Conservation (phyloP, 108 stramenopile genomes). For the Skeletonema menzelii region DNA sequence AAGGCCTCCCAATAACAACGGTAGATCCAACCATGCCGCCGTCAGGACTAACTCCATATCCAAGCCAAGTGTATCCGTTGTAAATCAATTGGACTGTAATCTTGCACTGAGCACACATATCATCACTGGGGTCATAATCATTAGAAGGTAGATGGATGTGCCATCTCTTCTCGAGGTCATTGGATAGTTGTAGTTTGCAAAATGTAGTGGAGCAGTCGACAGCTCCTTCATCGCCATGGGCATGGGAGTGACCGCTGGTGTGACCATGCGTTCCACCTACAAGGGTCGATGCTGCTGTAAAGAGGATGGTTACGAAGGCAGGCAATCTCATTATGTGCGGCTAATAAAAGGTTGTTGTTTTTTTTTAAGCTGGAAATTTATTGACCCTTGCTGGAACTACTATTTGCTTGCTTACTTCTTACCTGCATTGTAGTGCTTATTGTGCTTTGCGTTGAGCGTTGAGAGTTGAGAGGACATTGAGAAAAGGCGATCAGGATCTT, state of each 20-base stretch:
- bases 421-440: no score
- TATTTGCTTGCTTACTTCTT: no score
- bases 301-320: not conserved
- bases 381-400: no score
- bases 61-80: conserved; percentile 36
- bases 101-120: conserved; percentile 21
- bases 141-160: conserved; percentile 24
- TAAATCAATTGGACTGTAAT: conserved; percentile 28
- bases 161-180: conserved; percentile 22
- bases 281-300: not conserved
- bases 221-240: not conserved
- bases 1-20: conserved; percentile 24
- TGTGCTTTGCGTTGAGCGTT: no score
- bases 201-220: not conserved
- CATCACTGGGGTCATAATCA: conserved; percentile 4
- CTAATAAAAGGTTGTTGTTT: no score
- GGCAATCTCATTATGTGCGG: not conserved
- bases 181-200: conserved; percentile 15
- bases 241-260: not conserved
- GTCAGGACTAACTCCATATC: conserved; percentile 21
- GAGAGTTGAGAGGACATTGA: no score
- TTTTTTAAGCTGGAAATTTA: no score
- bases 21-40: conserved; percentile 34
- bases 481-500: no score
- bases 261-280: not conserved